Conservation (phyloP, 2,329 filamentous ascomycete genomes). For the Pseudogymnoascus sp. region DNA sequence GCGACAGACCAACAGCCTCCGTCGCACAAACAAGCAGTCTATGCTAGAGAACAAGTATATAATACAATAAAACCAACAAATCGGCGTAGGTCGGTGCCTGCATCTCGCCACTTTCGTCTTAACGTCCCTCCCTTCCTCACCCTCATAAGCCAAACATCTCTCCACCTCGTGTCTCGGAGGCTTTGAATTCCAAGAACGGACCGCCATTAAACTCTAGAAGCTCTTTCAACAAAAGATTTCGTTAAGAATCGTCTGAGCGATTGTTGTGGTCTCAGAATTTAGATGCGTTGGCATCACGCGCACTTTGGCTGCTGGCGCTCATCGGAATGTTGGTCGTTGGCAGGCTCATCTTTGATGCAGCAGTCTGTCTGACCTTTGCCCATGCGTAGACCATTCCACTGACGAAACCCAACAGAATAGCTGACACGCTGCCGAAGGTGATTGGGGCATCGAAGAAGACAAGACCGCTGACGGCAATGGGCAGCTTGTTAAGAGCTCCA, state of each 20-base stretch:
- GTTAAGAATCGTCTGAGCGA: background rate
- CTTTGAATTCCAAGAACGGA: background rate
- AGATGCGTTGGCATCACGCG: constrained; percentile 65
- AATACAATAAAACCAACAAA: constrained; percentile 3
- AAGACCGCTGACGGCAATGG: constrained; percentile 84
- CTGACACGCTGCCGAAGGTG: constrained; percentile 83
- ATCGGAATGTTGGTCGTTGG: constrained; percentile 55
- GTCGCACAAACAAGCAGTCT: background rate
- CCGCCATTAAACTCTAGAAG: background rate
- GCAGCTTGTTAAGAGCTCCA: constrained; percentile 94
- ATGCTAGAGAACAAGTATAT: constrained; percentile 7
- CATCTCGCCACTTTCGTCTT: background rate
- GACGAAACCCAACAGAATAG: constrained; percentile 84
- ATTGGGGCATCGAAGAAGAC: constrained; percentile 94
- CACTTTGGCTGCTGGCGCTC: constrained; percentile 87
- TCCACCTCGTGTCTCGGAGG: background rate
- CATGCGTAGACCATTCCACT: constrained; percentile 86
- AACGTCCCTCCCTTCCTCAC: background rate
- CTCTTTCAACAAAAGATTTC: background rate
- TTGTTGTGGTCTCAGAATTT: background rate
- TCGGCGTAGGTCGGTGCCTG: background rate
- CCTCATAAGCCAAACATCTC: background rate
- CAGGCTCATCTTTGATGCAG: constrained; percentile 54
- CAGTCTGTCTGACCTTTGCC: constrained; percentile 74
- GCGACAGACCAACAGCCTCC: background rate